Evolutionary conservation across 257 asterid species (phyloP).

Genomic region (Knoxia roxburghii): DNA sequence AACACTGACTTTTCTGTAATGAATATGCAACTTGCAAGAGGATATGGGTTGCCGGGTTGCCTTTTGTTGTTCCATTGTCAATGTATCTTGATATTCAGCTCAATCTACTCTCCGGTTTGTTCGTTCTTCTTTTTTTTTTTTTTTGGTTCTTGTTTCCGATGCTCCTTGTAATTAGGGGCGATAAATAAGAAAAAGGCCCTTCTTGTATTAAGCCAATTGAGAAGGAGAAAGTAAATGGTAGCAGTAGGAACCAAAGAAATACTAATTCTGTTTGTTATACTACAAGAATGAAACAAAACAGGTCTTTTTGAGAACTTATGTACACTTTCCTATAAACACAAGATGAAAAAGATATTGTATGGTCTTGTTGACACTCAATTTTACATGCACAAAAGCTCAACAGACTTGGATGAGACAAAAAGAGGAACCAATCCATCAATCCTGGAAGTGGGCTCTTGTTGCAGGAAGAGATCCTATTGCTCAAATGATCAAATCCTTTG

Average conservation of each 20-base stretch:
- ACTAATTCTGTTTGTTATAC: not conserved
- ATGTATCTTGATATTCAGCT: not conserved
- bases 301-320: not conserved
- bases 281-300: not conserved
- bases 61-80: not conserved
- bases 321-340: not conserved
- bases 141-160: not conserved
- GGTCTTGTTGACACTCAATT: not conserved
- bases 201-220: not conserved
- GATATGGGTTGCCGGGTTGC: not conserved
- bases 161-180: not conserved
- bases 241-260: not conserved
- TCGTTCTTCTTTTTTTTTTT: too few relatives aligned
- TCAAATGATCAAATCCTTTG: too few relatives aligned
- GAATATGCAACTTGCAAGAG: not conserved
- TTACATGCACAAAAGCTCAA: constrained; percentile 4
- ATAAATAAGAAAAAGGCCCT: too few relatives aligned
- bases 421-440: not conserved
- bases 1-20: not conserved
- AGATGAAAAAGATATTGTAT: not conserved
- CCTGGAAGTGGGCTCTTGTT: not conserved
- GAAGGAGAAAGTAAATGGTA: not conserved
- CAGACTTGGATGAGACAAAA: not conserved
- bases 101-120: too few relatives aligned
- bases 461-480: not conserved